A percentile compares a stretch with the other conserved stretches of the same genome.
These are phyloP conservation scores for Leishmania major DNA, from an alignment of 208 protist genomes.

Conservation along the genomic window DNA sequence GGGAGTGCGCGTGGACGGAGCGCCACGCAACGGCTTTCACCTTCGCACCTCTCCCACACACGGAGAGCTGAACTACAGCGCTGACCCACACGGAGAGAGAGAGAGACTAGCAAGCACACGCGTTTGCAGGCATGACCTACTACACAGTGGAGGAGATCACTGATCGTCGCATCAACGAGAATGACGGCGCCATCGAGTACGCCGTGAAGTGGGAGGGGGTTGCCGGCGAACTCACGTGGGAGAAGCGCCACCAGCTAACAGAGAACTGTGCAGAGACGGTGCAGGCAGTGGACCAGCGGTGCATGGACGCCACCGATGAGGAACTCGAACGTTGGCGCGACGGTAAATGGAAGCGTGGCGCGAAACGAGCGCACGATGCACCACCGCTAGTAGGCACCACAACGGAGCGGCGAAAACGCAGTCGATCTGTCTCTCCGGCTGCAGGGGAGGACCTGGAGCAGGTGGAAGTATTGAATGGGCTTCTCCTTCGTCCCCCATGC, in stretches of 20 bases:
- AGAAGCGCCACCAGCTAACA: constrained; percentile 51
- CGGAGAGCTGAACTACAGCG: not conserved
- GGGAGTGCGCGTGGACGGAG: not conserved
- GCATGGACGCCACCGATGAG: constrained; percentile 34
- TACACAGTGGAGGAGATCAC: constrained; percentile 45
- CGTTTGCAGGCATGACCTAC: constrained; percentile 29
- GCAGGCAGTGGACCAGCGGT: constrained; percentile 46
- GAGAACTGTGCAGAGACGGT: constrained; percentile 43
- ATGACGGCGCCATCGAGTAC: constrained; percentile 70
- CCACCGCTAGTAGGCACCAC: not conserved
- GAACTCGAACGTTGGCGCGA: constrained; percentile 42
- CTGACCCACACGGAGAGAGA: not conserved
- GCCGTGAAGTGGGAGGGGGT: constrained; percentile 48
- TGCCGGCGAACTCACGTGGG: constrained; percentile 47
- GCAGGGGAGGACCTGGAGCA: not conserved
- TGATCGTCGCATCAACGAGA: constrained; percentile 47
- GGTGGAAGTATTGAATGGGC: constrained; percentile 16
- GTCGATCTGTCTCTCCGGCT: constrained; percentile 11
- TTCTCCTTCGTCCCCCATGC: constrained; percentile 9
- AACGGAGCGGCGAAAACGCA: constrained; percentile 23
- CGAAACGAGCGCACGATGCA: not conserved
- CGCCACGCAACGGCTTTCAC: not conserved
- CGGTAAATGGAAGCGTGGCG: not conserved
- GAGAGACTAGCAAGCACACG: not conserved
- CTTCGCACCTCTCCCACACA: not conserved